phyloP scores from a whole-genome alignment of 2,329 filamentous ascomycete genomes.

The Daldinia eschscholtzii region DNA sequence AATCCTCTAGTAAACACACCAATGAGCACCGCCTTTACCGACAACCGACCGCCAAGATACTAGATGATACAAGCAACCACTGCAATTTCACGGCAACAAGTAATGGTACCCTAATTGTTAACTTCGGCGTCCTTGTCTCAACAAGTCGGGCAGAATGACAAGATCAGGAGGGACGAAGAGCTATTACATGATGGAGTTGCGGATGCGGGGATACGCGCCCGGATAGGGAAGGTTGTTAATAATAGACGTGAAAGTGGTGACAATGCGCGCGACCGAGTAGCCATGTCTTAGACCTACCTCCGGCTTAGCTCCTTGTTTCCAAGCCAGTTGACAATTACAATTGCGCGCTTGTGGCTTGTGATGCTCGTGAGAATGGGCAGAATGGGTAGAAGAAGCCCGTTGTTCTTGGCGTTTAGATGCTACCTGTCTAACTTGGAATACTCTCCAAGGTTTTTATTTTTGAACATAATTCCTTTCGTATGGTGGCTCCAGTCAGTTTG shows the following conservation, averaged over 20 bases:
- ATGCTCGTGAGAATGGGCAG: neutral
- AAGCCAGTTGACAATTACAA: neutral
- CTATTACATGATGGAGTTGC: neutral
- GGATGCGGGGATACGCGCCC: neutral
- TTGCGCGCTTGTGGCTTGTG: conserved; percentile 5
- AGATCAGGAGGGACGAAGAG: conserved; percentile 2
- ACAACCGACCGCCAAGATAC: neutral
- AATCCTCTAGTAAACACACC: neutral
- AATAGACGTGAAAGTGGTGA: neutral
- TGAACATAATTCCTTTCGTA: conserved; percentile 10
- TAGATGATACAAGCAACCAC: neutral
- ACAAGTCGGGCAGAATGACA: neutral
- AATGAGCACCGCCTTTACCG: neutral
- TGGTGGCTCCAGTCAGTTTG: neutral
- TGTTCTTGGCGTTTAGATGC: neutral
- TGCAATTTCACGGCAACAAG: neutral
- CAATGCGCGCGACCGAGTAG: neutral
- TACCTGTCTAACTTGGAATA: conserved; percentile 9
- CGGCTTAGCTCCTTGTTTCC: neutral
- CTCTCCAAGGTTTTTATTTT: neutral
- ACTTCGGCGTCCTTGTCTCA: neutral
- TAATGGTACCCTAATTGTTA: neutral
- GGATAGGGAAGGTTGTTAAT: conserved; percentile 10
- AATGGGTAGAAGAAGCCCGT: neutral
- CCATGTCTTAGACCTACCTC: conserved; percentile 1